Evolutionary conservation across 1,139 yeast species (phyloP).

Genomic region (Yamadazyma atmosphaerica): DNA sequence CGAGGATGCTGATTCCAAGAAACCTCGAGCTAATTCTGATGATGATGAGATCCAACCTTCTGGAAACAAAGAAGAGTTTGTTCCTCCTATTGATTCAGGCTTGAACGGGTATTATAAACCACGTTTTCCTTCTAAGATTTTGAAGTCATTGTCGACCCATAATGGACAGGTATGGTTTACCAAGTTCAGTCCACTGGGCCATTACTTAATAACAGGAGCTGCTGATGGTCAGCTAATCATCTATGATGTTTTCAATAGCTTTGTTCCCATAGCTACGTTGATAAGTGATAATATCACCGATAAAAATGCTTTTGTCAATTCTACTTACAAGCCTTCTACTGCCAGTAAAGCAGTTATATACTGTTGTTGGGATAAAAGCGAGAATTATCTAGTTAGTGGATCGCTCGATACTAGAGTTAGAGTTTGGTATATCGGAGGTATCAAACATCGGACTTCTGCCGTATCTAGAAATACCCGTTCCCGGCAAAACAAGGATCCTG

Average conservation of each 20-base stretch:
- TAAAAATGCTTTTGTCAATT: slow-evolving; percentile 26
- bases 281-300: slow-evolving; percentile 35
- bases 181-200: slow-evolving; percentile 77
- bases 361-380: slow-evolving; percentile 73
- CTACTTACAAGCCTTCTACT: slow-evolving; percentile 24
- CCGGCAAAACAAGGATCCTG: background rate
- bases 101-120: slow-evolving; percentile 21
- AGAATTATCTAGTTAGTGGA: slow-evolving; percentile 64
- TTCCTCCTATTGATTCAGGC: slow-evolving; percentile 15
- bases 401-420: slow-evolving; percentile 67
- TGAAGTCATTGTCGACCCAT: slow-evolving; percentile 50
- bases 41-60: slow-evolving; percentile 3
- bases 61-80: slow-evolving; percentile 11
- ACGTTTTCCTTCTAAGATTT: slow-evolving; percentile 47
- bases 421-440: slow-evolving; percentile 60
- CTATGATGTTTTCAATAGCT: slow-evolving; percentile 62
- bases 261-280: slow-evolving; percentile 40
- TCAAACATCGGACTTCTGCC: slow-evolving; percentile 18
- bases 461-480: slow-evolving; percentile 21
- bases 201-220: slow-evolving; percentile 73
- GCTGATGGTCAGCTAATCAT: slow-evolving; percentile 65
- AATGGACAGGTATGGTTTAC: slow-evolving; percentile 83
- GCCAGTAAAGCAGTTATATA: slow-evolving; percentile 60
- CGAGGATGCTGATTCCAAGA: slow-evolving; percentile 5
- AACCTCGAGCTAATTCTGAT: background rate